phyloP scores from a whole-genome alignment of 2,329 filamentous ascomycete genomes.

The Botrytis porri region DNA sequence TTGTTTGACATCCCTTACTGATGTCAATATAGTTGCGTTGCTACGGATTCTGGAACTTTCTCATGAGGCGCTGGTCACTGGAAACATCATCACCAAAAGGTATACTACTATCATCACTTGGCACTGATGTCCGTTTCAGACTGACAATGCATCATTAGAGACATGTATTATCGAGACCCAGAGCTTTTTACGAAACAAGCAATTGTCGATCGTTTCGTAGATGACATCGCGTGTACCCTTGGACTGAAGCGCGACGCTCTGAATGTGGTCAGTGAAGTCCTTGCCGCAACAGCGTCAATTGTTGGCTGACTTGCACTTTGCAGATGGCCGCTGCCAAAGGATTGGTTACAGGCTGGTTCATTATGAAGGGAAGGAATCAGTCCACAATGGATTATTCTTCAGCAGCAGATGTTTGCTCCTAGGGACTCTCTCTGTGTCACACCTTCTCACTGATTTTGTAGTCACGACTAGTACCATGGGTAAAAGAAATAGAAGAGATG shows the following conservation, averaged over 20 bases:
- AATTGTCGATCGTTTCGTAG: constrained; percentile 68
- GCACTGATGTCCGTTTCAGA: neutral
- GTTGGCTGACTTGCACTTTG: constrained; percentile 6
- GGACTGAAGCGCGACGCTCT: constrained; percentile 60
- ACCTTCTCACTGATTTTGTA: constrained; percentile 1
- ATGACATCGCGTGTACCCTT: constrained; percentile 71
- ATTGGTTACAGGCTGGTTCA: constrained; percentile 59
- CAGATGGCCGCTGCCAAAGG: constrained; percentile 74
- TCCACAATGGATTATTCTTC: constrained; percentile 41
- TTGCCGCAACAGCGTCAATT: neutral
- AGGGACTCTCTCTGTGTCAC: neutral
- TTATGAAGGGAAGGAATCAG: constrained; percentile 46
- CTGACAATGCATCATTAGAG: constrained; percentile 47
- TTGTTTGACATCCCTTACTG: constrained; percentile 21
- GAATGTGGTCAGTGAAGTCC: constrained; percentile 58
- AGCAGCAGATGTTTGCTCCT: constrained; percentile 41
- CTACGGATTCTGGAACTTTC: constrained; percentile 58
- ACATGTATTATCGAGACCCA: constrained; percentile 76
- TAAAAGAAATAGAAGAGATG: constrained; percentile 49
- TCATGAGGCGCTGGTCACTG: constrained; percentile 56
- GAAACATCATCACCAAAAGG: constrained; percentile 60
- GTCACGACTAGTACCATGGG: constrained; percentile 62
- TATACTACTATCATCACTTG: constrained; percentile 36
- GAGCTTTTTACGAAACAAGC: constrained; percentile 67
- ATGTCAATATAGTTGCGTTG: constrained; percentile 47